Percentiles rank a stretch among this genome's conserved stretches.
Evolutionary conservation across 225 moss, liverwort and hornwort genomes (phyloP).

Genomic region (Bryoerythrophyllum caledonicum): DNA sequence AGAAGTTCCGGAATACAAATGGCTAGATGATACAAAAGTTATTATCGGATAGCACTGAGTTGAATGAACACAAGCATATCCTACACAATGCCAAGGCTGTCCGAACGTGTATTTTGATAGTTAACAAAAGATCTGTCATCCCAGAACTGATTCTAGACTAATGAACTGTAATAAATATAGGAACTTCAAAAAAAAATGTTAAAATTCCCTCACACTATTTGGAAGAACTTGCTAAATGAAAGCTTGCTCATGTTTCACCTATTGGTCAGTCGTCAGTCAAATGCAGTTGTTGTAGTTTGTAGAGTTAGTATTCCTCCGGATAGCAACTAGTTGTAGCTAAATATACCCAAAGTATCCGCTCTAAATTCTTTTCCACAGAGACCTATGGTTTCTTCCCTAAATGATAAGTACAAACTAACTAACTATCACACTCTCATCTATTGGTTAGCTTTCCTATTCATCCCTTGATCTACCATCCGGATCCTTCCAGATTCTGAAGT

Average conservation of each 20-base stretch:
- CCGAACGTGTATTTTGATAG: not conserved
- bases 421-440: too few relatives aligned
- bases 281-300: not conserved
- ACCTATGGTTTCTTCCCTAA: too few relatives aligned
- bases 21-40: slow-evolving; percentile 13
- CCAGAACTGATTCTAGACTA: not conserved
- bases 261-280: not conserved
- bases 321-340: too few relatives aligned
- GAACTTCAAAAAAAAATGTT: not conserved
- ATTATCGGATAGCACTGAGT: not conserved
- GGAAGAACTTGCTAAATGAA: not conserved
- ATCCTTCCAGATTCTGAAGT: too few relatives aligned
- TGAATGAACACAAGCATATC: not conserved
- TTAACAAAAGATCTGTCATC: not conserved
- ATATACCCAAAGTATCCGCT: slow-evolving; percentile 18
- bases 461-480: too few relatives aligned
- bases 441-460: too few relatives aligned
- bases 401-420: too few relatives aligned
- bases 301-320: too few relatives aligned
- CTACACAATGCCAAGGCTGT: not conserved
- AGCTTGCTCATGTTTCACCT: not conserved
- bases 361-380: too few relatives aligned
- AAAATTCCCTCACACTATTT: not conserved
- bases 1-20: slow-evolving; percentile 17
- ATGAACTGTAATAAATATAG: not conserved